Evolutionary conservation across 805 yeast species (phyloP).

Genomic region (Kuraishia borneana): DNA sequence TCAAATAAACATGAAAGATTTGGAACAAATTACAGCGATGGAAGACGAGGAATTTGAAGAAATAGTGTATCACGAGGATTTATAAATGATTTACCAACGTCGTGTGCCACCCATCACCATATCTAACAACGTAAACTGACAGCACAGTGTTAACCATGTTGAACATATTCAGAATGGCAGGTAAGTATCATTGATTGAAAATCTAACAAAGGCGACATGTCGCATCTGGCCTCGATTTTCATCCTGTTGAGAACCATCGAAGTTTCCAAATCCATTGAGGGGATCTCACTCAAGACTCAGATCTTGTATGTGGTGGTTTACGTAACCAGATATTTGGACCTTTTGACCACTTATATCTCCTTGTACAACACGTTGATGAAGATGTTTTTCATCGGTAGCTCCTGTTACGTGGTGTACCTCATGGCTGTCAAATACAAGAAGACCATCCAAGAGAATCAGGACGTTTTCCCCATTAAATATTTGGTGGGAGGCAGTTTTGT

Average conservation of each 20-base stretch:
- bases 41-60: too few species aligned
- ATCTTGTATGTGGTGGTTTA: slow-evolving; percentile 65
- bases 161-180: slow-evolving; percentile 30
- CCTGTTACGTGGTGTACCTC: slow-evolving; percentile 63
- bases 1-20: slow-evolving; percentile 13
- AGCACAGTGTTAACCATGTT: slow-evolving; percentile 14
- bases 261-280: slow-evolving; percentile 55
- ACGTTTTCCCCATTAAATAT: slow-evolving; percentile 64
- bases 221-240: slow-evolving; percentile 73
- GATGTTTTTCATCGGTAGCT: slow-evolving; percentile 64
- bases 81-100: too few species aligned
- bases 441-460: slow-evolving; percentile 50
- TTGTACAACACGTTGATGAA: slow-evolving; percentile 76
- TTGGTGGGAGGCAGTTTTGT: slow-evolving; percentile 53
- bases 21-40: too few species aligned
- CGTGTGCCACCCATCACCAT: too few species aligned
- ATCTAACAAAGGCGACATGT: slow-evolving; percentile 49
- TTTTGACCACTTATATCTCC: slow-evolving; percentile 45
- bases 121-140: too few species aligned
- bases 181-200: slow-evolving; percentile 1
- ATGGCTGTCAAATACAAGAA: slow-evolving; percentile 52
- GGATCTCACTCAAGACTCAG: slow-evolving; percentile 87
- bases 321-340: slow-evolving; percentile 60
- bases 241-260: slow-evolving; percentile 65
- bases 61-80: too few species aligned